phyloP scores from a whole-genome alignment of 169 alveolate genomes.

The Amoebophrya sp. region DNA sequence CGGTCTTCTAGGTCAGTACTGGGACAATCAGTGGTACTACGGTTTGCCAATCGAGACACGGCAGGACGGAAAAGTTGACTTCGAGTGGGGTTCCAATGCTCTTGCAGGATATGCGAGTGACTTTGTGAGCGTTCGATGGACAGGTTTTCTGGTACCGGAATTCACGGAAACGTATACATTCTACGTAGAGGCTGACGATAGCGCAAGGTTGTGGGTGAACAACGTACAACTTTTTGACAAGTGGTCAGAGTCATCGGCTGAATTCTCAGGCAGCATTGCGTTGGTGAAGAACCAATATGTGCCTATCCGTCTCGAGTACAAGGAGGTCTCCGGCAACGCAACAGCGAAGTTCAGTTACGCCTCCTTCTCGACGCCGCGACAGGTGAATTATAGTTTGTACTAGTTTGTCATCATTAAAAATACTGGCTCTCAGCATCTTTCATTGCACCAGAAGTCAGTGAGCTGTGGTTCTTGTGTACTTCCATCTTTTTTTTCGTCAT shows the following conservation, averaged over 20 bases:
- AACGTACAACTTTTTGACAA: constrained; percentile 37
- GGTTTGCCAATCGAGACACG: constrained; percentile 34
- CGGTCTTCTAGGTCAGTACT: constrained; percentile 36
- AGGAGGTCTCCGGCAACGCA: constrained; percentile 34
- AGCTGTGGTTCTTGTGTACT: no score
- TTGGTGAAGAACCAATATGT: background rate
- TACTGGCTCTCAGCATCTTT: no score
- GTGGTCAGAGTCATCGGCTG: constrained; percentile 28
- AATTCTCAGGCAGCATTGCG: constrained; percentile 23
- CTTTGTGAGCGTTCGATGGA: constrained; percentile 39
- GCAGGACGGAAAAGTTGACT: constrained; percentile 26
- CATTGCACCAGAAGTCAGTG: no score
- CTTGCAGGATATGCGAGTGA: constrained; percentile 36
- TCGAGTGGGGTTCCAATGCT: background rate
- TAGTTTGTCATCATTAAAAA: no score
- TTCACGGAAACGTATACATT: constrained; percentile 44
- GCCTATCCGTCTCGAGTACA: constrained; percentile 31
- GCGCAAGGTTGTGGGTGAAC: constrained; percentile 49
- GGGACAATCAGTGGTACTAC: constrained; percentile 38
- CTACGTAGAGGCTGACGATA: constrained; percentile 43
- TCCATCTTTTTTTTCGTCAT: no score
- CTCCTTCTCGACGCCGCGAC: constrained; percentile 30
- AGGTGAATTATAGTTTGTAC: no score
- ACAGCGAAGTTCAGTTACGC: background rate
- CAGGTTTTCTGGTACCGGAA: constrained; percentile 32